Conservation (phyloP, 176 grass and related monocot genomes). For the Juncus inflexus region DNA sequence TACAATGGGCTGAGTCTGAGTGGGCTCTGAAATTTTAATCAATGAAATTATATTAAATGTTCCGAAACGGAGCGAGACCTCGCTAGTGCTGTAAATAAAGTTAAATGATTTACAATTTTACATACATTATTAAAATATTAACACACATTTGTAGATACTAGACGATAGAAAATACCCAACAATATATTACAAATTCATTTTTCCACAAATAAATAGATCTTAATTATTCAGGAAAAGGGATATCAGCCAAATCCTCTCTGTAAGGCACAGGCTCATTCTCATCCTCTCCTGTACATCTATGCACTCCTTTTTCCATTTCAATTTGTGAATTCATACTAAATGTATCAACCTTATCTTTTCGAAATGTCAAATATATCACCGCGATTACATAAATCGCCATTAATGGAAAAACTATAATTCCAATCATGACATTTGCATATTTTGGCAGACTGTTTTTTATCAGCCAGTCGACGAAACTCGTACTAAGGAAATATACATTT, state of each 20-base stretch:
- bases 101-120: too few species aligned
- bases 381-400: constrained; percentile 51
- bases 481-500: constrained; percentile 83
- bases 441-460: constrained; percentile 53
- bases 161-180: too few species aligned
- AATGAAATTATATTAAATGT: too few species aligned
- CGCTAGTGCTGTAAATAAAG: too few species aligned
- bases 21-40: too few species aligned
- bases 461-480: constrained; percentile 53
- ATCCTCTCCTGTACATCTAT: not conserved
- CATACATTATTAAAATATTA: constrained; percentile 5
- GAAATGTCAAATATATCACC: constrained; percentile 53
- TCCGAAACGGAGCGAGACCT: too few species aligned
- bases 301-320: constrained; percentile 43
- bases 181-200: not conserved
- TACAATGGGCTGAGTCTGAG: too few species aligned
- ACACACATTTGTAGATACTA: not conserved
- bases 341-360: constrained; percentile 55
- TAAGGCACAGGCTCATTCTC: constrained; percentile 37
- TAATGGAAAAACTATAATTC: constrained; percentile 48
- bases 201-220: not conserved
- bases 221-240: constrained; percentile 47
- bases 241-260: constrained; percentile 62
- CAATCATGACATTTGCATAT: constrained; percentile 34
- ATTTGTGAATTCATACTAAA: constrained; percentile 11